Conservation (phyloP, 768 basidiomycete genomes). For the Trametes meyenii region DNA sequence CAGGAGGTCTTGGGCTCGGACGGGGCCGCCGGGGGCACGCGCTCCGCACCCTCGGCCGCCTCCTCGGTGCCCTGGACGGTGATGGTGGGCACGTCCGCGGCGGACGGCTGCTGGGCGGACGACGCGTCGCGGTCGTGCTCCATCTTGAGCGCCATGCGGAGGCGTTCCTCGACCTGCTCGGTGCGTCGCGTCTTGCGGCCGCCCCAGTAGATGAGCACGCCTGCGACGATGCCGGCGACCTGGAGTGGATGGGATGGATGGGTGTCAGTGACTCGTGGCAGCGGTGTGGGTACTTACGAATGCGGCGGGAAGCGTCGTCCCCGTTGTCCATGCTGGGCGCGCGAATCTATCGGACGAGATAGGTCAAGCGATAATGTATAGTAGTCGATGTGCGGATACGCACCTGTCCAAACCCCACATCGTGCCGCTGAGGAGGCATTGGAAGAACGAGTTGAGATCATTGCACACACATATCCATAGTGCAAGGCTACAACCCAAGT, state of each 20-base stretch:
- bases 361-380: not conserved
- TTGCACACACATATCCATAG: slow-evolving; percentile 72
- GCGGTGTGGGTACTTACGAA: slow-evolving; percentile 55
- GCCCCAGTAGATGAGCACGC: slow-evolving; percentile 74
- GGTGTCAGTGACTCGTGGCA: not conserved
- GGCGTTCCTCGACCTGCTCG: slow-evolving; percentile 60
- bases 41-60: not conserved
- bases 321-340: slow-evolving; percentile 72
- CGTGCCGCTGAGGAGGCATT: slow-evolving; percentile 68
- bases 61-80: slow-evolving; percentile 1
- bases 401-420: slow-evolving; percentile 83
- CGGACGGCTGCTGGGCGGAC: not conserved
- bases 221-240: slow-evolving; percentile 64
- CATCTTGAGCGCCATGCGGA: slow-evolving; percentile 50
- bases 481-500: slow-evolving; percentile 49
- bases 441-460: slow-evolving; percentile 82
- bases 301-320: slow-evolving; percentile 66
- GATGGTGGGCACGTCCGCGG: not conserved
- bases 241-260: not conserved
- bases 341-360: slow-evolving; percentile 45
- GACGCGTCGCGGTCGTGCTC: slow-evolving; percentile 23
- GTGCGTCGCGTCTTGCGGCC: slow-evolving; percentile 69
- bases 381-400: not conserved
- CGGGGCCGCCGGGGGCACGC: not conserved
- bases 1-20: not conserved